Percentiles rank a stretch among this genome's conserved stretches.
These are phyloP conservation scores for Haplosporangium sp. DNA, from an alignment of 371 early-diverging fungal species.

Conservation along the genomic window DNA sequence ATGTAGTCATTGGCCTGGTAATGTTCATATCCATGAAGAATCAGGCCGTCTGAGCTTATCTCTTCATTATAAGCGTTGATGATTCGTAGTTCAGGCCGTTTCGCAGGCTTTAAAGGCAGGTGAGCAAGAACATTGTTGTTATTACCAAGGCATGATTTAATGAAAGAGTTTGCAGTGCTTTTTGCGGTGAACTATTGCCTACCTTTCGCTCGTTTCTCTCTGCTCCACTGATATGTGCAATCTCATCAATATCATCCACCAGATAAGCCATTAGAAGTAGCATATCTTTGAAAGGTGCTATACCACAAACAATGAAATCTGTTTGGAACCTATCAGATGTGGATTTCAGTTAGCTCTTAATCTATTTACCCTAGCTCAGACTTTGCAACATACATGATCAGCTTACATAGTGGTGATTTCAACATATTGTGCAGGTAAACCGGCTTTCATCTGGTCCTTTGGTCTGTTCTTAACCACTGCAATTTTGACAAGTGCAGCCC, in stretches of 20 bases:
- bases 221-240: slow-evolving; percentile 37
- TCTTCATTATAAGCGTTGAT: slow-evolving; percentile 84
- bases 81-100: slow-evolving; percentile 91
- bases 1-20: slow-evolving; percentile 94
- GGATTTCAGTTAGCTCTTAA: slow-evolving; percentile 60
- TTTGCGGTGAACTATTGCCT: not conserved
- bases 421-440: slow-evolving; percentile 72
- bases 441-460: slow-evolving; percentile 47
- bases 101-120: slow-evolving; percentile 56
- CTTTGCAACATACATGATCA: not conserved
- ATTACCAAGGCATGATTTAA: not conserved
- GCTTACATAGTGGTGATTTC: slow-evolving; percentile 79
- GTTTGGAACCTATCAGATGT: slow-evolving; percentile 73
- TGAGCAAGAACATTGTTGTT: not conserved
- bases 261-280: slow-evolving; percentile 84
- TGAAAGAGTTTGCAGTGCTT: not conserved
- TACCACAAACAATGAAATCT: slow-evolving; percentile 90
- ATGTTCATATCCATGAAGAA: slow-evolving; percentile 83
- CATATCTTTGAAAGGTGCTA: slow-evolving; percentile 84
- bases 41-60: slow-evolving; percentile 87
- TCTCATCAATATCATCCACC: slow-evolving; percentile 59
- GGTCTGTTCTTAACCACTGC: slow-evolving; percentile 74
- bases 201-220: slow-evolving; percentile 45
- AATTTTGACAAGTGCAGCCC: slow-evolving; percentile 94
- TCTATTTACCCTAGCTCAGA: not conserved